These are phyloP conservation scores for Emmonsiellopsis sp. DNA, from an alignment of 2,329 filamentous ascomycete genomes.

Conservation along the genomic window DNA sequence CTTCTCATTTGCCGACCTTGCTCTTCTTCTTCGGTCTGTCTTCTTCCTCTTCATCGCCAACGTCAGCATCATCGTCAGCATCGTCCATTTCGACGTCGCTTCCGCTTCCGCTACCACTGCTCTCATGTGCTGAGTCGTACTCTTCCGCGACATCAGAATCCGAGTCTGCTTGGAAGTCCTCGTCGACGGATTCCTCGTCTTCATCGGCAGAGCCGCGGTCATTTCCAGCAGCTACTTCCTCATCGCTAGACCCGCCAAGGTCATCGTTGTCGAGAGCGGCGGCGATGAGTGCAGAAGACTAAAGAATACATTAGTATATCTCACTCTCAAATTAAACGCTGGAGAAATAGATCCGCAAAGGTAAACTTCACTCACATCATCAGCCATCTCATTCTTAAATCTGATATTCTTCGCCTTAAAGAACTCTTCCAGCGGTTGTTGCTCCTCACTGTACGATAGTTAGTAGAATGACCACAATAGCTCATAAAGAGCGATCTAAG, in stretches of 20 bases:
- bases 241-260: conserved; percentile 76
- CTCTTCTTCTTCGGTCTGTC: conserved; percentile 57
- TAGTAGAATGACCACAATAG: conserved; percentile 15
- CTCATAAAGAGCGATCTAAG: background rate
- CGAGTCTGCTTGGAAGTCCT: conserved; percentile 87
- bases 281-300: conserved; percentile 56
- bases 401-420: conserved; percentile 93
- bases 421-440: conserved; percentile 92
- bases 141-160: conserved; percentile 96
- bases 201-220: conserved; percentile 91
- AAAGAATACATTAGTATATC: conserved; percentile 18
- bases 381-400: conserved; percentile 97
- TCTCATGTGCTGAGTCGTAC: conserved; percentile 85
- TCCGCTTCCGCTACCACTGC: conserved; percentile 61
- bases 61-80: conserved; percentile 32
- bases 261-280: conserved; percentile 76
- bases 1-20: conserved; percentile 36
- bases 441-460: conserved; percentile 58
- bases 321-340: background rate
- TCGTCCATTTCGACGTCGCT: conserved; percentile 53
- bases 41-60: conserved; percentile 38
- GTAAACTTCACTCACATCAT: conserved; percentile 58
- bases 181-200: conserved; percentile 88
- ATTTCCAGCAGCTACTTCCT: conserved; percentile 58
- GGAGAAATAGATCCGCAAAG: conserved; percentile 1